A percentile compares a stretch with the other conserved stretches of the same genome.
Evolutionary conservation across 768 basidiomycete genomes (phyloP).

Genomic region (Amyloporia xantha): DNA sequence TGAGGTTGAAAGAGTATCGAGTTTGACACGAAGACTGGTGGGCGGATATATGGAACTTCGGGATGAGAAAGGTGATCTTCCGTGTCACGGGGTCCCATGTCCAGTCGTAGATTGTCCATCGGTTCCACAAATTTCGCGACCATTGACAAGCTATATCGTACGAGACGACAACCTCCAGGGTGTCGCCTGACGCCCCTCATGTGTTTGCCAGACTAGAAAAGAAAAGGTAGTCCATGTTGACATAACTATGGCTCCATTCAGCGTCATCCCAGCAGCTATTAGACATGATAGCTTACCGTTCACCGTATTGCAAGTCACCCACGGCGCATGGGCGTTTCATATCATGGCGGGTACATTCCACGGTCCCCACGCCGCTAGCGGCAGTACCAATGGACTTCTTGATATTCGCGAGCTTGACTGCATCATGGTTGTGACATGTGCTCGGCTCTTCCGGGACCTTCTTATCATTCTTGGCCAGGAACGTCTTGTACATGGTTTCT

Average conservation of each 20-base stretch:
- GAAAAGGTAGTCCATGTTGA: conserved; percentile 22
- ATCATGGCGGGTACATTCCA: conserved; percentile 17
- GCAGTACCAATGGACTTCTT: conserved; percentile 2
- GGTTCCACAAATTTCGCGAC: conserved; percentile 8
- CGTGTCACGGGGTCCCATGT: not conserved
- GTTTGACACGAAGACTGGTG: conserved; percentile 27
- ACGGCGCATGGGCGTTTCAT: conserved; percentile 16
- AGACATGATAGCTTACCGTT: conserved; percentile 12
- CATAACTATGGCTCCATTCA: conserved; percentile 10
- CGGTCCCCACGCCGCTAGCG: conserved; percentile 13
- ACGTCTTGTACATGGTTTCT: conserved; percentile 13
- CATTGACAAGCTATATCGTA: conserved; percentile 24
- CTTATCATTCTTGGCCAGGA: conserved; percentile 8
- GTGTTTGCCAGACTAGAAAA: conserved; percentile 1
- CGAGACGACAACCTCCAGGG: conserved; percentile 1
- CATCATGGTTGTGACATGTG: conserved; percentile 12
- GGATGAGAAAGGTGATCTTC: conserved; percentile 21
- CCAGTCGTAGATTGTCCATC: not conserved
- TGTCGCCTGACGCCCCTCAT: too few relatives aligned
- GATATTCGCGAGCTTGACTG: conserved; percentile 12
- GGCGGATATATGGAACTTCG: conserved; percentile 32
- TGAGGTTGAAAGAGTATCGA: conserved; percentile 26
- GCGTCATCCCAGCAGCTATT: not conserved
- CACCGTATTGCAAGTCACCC: conserved; percentile 22
- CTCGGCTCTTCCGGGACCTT: conserved; percentile 16